phyloP scores from a whole-genome alignment of 2,329 filamentous ascomycete species.

The Fusarium paranaense region DNA sequence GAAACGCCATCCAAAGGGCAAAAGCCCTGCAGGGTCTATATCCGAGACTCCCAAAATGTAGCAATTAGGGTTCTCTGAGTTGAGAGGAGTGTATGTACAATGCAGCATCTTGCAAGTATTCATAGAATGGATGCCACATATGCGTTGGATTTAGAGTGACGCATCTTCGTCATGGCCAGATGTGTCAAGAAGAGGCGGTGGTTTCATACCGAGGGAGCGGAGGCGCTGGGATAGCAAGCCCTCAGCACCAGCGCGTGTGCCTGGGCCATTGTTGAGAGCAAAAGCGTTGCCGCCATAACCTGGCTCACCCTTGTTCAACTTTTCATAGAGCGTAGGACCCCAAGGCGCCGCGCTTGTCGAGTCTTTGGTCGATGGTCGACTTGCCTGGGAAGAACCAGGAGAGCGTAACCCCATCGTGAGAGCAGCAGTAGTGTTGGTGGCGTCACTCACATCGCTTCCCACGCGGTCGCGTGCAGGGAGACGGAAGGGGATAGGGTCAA shows the following conservation, averaged over 20 bases:
- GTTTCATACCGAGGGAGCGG: conserved; percentile 68
- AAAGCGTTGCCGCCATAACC: conserved; percentile 71
- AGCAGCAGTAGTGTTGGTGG: conserved; percentile 42
- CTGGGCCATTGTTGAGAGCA: conserved; percentile 47
- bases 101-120: neutral
- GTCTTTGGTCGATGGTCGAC: conserved; percentile 52
- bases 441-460: conserved; percentile 48
- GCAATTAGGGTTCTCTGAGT: neutral
- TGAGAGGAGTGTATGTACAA: conserved; percentile 10
- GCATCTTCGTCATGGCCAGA: neutral
- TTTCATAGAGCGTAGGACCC: conserved; percentile 66
- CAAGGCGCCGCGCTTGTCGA: conserved; percentile 45
- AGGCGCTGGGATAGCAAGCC: conserved; percentile 78
- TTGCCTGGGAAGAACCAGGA: conserved; percentile 44
- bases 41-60: neutral
- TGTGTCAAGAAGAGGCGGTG: conserved; percentile 17
- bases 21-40: conserved; percentile 10
- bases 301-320: conserved; percentile 74
- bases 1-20: conserved; percentile 12
- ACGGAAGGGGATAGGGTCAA: conserved; percentile 66
- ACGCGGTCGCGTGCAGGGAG: conserved; percentile 50
- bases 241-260: conserved; percentile 61
- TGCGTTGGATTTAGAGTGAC: conserved; percentile 10
- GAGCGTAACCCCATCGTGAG: conserved; percentile 39
- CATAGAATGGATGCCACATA: conserved; percentile 1